phyloP scores from a whole-genome alignment of 2,329 filamentous ascomycete genomes.

The Bipolaris cookei region DNA sequence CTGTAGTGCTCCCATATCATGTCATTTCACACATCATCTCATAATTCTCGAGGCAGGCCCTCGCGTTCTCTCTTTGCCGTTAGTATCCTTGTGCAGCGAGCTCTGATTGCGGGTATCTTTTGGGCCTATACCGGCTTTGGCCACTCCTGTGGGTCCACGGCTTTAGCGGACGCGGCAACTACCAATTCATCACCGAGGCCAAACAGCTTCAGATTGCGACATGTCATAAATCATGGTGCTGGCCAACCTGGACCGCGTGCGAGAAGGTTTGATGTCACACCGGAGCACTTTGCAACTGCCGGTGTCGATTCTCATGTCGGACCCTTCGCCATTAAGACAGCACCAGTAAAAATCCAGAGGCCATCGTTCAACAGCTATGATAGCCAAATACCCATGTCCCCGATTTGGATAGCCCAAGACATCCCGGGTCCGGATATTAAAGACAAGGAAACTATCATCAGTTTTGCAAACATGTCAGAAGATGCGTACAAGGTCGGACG shows the following conservation, averaged over 20 bases:
- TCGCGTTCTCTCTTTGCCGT: constrained; percentile 22
- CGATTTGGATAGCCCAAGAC: constrained; percentile 40
- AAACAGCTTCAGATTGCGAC: constrained; percentile 36
- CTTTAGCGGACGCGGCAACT: constrained; percentile 11
- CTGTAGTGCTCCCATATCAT: constrained; percentile 30
- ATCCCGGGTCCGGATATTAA: constrained; percentile 40
- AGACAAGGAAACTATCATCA: constrained; percentile 44
- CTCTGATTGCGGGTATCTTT: constrained; percentile 24
- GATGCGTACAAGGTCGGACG: constrained; percentile 45
- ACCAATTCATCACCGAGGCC: constrained; percentile 3
- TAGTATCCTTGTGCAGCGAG: constrained; percentile 32
- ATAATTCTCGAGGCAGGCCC: constrained; percentile 22
- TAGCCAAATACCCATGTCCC: constrained; percentile 37
- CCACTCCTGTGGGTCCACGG: constrained; percentile 13
- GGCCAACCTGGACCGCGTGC: constrained; percentile 42
- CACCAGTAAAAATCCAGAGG: constrained; percentile 40
- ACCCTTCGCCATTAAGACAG: constrained; percentile 40
- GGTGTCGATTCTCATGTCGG: constrained; percentile 33
- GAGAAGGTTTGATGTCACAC: constrained; percentile 42
- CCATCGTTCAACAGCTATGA: constrained; percentile 28
- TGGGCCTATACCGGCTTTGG: constrained; percentile 20
- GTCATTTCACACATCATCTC: constrained; percentile 18
- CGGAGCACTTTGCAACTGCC: constrained; percentile 31
- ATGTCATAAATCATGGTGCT: constrained; percentile 45
- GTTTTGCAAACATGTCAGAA: constrained; percentile 47